These are phyloP conservation scores for Blastocystis sp. DNA, from an alignment of 352 stramenopile species.

Conservation along the genomic window DNA sequence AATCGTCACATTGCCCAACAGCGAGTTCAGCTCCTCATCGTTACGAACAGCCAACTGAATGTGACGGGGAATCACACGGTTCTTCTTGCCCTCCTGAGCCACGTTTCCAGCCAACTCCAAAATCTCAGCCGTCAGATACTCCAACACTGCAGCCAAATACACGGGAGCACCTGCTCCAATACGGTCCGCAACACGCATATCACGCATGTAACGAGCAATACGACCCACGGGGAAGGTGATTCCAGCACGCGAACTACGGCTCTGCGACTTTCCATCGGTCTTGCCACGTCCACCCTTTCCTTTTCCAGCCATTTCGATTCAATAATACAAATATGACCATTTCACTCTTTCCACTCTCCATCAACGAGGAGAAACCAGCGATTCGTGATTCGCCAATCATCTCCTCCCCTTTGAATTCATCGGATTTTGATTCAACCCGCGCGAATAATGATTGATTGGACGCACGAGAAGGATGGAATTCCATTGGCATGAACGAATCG, in stretches of 20 bases:
- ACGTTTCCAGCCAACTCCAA: conserved; percentile 58
- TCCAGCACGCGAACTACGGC: conserved; percentile 44
- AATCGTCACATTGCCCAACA: conserved; percentile 83
- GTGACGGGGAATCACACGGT: conserved; percentile 83
- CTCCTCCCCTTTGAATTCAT: background rate
- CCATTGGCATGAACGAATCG: too few species aligned
- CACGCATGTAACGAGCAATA: conserved; percentile 73
- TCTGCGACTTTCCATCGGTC: conserved; percentile 60
- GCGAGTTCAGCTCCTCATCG: conserved; percentile 87
- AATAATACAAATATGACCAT: conserved; percentile 5
- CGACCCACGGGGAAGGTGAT: conserved; percentile 73
- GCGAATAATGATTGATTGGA: background rate
- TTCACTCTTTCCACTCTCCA: background rate
- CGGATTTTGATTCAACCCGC: background rate
- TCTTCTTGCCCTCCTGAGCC: conserved; percentile 76
- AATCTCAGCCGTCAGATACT: conserved; percentile 65
- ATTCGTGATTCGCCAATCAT: background rate
- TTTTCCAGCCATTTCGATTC: conserved; percentile 67
- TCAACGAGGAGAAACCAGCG: background rate
- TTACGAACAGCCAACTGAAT: conserved; percentile 84
- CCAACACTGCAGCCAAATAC: conserved; percentile 69
- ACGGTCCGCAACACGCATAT: conserved; percentile 70
- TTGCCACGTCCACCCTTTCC: conserved; percentile 70
- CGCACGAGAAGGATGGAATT: too few species aligned
- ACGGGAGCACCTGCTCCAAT: conserved; percentile 71